A percentile compares a stretch with the other conserved stretches of the same genome.
Evolutionary conservation across 345 rosid genomes (phyloP).

Genomic region (Populus alba): DNA sequence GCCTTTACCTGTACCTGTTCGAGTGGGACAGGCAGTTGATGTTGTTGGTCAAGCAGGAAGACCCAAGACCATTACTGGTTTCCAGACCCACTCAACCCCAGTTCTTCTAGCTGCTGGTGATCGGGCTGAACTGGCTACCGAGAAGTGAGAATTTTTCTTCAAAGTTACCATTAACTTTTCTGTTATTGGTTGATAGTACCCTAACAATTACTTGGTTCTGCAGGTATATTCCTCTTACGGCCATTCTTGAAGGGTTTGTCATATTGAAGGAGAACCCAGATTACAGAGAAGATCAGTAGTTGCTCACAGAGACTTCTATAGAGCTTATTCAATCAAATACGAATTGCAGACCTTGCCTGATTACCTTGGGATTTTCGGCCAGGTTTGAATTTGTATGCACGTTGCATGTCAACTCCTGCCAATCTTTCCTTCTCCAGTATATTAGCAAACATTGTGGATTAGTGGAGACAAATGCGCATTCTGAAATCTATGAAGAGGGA

Average conservation of each 20-base stretch:
- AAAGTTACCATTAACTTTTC: not conserved
- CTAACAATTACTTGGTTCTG: not conserved
- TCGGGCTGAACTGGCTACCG: slow-evolving; percentile 90
- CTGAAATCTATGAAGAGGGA: too few relatives aligned
- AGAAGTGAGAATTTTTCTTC: slow-evolving; percentile 51
- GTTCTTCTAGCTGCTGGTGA: slow-evolving; percentile 95
- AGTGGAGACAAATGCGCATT: too few relatives aligned
- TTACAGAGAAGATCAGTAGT: slow-evolving; percentile 57
- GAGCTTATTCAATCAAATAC: too few relatives aligned
- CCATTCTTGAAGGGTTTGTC: slow-evolving; percentile 66
- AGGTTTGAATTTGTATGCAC: too few relatives aligned
- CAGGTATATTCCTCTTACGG: slow-evolving; percentile 86
- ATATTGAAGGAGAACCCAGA: slow-evolving; percentile 83
- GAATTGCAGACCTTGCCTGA: too few relatives aligned
- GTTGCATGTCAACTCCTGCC: too few relatives aligned
- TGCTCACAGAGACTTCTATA: too few relatives aligned
- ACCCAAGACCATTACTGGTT: slow-evolving; percentile 92
- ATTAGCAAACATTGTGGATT: too few relatives aligned
- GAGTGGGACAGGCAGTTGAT: slow-evolving; percentile 96
- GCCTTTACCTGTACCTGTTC: slow-evolving; percentile 77
- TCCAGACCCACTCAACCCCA: slow-evolving; percentile 94
- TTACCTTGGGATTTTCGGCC: too few relatives aligned
- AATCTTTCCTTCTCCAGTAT: too few relatives aligned
- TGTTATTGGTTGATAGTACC: not conserved
- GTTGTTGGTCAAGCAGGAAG: slow-evolving; percentile 97